Conservation (phyloP, 179 eudicot species). For the Beta macrorhiza region DNA sequence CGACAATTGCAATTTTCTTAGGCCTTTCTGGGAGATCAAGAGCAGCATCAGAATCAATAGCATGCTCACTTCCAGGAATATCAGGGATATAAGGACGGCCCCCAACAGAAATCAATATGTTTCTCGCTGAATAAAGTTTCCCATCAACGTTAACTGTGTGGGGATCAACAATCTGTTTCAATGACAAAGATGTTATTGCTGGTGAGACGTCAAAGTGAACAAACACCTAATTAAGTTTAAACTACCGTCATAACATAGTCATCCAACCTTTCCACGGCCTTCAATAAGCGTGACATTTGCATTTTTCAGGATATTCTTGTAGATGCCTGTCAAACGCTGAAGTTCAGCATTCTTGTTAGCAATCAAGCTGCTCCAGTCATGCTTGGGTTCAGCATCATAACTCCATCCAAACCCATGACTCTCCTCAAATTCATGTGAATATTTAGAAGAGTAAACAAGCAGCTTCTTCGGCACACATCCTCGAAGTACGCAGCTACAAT, state of each 20-base stretch:
- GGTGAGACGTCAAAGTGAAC: not conserved
- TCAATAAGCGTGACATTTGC: slow-evolving; percentile 75
- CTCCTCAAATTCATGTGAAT: slow-evolving; percentile 89
- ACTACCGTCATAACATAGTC: slow-evolving; percentile 2
- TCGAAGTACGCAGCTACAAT: slow-evolving; percentile 82
- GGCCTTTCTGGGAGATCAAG: slow-evolving; percentile 91
- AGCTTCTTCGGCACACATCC: slow-evolving; percentile 98
- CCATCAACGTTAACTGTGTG: slow-evolving; percentile 96
- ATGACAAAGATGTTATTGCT: slow-evolving; percentile 9
- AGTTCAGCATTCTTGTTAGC: slow-evolving; percentile 98
- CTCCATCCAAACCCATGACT: slow-evolving; percentile 95
- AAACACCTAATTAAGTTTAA: not conserved
- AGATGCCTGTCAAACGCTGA: slow-evolving; percentile 88
- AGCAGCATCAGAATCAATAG: slow-evolving; percentile 90
- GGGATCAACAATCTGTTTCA: slow-evolving; percentile 74
- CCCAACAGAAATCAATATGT: slow-evolving; percentile 89
- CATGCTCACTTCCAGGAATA: slow-evolving; percentile 83
- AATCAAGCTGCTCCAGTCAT: slow-evolving; percentile 92
- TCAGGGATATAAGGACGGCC: slow-evolving; percentile 93
- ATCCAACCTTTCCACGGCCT: slow-evolving; percentile 97
- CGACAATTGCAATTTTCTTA: slow-evolving; percentile 82
- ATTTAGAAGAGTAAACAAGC: slow-evolving; percentile 88
- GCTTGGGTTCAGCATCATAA: slow-evolving; percentile 83
- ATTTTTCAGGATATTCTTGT: slow-evolving; percentile 74
- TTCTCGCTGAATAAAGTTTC: slow-evolving; percentile 71